Evolutionary conservation across 768 basidiomycete species (phyloP).

Genomic region (Piloderma croceum): DNA sequence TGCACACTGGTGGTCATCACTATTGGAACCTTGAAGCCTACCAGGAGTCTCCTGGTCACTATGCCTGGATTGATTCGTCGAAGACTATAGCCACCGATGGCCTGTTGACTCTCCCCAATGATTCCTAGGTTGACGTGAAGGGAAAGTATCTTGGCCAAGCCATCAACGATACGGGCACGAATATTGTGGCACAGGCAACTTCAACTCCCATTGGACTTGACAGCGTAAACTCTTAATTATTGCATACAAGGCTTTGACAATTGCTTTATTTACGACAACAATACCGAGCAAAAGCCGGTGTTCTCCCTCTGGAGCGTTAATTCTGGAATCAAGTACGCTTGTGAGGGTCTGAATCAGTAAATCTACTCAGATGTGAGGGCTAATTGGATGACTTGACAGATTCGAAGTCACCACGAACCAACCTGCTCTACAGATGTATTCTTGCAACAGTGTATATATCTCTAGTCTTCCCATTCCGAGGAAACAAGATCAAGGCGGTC

Average conservation of each 20-base stretch:
- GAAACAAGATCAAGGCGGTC: conserved; percentile 39
- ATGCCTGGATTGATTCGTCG: conserved; percentile 33
- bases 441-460: conserved; percentile 37
- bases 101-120: conserved; percentile 37
- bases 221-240: background rate
- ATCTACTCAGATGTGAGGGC: background rate
- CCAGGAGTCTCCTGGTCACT: conserved; percentile 34
- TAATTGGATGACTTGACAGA: conserved; percentile 14
- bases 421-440: conserved; percentile 41
- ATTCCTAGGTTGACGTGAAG: conserved; percentile 29
- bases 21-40: conserved; percentile 45
- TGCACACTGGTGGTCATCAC: conserved; percentile 39
- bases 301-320: too few relatives aligned
- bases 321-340: conserved; percentile 42
- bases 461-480: conserved; percentile 32
- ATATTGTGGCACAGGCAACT: conserved; percentile 36
- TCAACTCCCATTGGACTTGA: background rate
- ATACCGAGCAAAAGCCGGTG: conserved; percentile 20
- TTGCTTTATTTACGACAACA: conserved; percentile 39
- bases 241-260: conserved; percentile 46
- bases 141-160: conserved; percentile 35
- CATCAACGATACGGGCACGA: conserved; percentile 32
- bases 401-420: conserved; percentile 42
- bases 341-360: too few relatives aligned
- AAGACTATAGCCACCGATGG: conserved; percentile 36